Base-by-base conservation (phyloP, 23 red algal species). In the Gracilaria domingensis region DNA sequence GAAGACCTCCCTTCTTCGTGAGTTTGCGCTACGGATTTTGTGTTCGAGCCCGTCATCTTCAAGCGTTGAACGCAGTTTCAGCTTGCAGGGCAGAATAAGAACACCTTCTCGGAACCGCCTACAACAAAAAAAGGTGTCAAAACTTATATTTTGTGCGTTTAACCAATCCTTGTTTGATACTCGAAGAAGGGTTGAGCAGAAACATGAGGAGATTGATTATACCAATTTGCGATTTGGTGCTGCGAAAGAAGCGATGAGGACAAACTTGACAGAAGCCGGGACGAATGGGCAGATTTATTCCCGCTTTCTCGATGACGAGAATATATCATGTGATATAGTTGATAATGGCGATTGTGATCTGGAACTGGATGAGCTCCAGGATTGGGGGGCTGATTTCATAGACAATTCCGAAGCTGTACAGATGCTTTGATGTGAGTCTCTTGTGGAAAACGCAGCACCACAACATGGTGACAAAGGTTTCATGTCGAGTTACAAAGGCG, bases 291-390 rank as follows among this genome's bases (percentile, higher is more conserved):
- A 64, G 58, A 29, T 64, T 3, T 64, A 64, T n/a, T 64, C 58
- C 4, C 21, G 58, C 21, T 64, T 64, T 64, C 58, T 64, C 26
- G 58, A 64, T 64, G 58, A 64, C 26, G 58, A 64, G 26, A 64
- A 64, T 29, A 64, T 64, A n/a, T 64, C 58, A 64, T 64, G 58
- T 64, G 58, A 64, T n/a, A 29, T 64, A 64, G 58, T 64, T n/a
- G 58, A 64, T 64, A 29, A 64, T 64, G 58, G 23, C 23, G 58
- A 64, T 26, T n/a, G 26, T n/a, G 58, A 64, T 3, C 21, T 64
- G 58, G 58, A 64, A n/a, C 17, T 64, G 17, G 58, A 64, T 64
- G 58, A 64, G 58, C 58, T 64, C 26, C 6, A 64, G 23, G 23
- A 64, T 64, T n/a, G 58, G 26, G 23, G 17, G 17, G 58, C 23